Percentiles rank a stretch among this genome's conserved stretches.
Evolutionary conservation across 2,329 filamentous ascomycete species (phyloP).

Genomic region (Pseudogymnoascus sp.): DNA sequence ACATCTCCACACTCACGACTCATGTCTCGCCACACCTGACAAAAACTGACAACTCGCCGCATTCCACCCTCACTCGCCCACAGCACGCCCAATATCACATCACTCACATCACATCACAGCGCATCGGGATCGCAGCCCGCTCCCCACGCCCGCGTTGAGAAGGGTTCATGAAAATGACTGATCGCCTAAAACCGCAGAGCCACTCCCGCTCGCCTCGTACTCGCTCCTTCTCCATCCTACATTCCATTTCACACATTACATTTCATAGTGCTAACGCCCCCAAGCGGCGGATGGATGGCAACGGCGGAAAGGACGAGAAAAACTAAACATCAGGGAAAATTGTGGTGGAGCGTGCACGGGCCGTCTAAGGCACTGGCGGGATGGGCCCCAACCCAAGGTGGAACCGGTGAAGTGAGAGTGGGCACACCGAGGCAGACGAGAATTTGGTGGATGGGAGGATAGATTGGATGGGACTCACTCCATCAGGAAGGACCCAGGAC

Average conservation of each 20-base stretch:
- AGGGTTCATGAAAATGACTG: neutral
- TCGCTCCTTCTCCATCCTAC: neutral
- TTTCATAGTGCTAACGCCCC: neutral
- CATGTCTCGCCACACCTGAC: neutral
- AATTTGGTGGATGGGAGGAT: neutral
- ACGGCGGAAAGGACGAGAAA: too few relatives aligned
- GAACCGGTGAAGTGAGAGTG: neutral
- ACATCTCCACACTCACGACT: neutral
- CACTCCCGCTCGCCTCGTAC: neutral
- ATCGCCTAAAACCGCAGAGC: neutral
- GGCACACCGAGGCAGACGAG: neutral
- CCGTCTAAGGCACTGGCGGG: neutral
- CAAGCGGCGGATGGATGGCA: neutral
- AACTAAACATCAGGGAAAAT: neutral
- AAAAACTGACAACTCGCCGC: neutral
- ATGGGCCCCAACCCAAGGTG: neutral
- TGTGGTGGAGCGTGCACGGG: neutral
- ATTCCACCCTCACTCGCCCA: neutral
- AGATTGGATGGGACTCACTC: neutral
- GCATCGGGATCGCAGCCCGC: neutral
- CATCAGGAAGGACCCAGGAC: neutral
- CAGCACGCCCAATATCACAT: neutral
- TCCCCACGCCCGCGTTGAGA: neutral
- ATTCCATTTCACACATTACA: neutral
- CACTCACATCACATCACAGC: neutral